Evolutionary conservation across 225 moss, liverwort and hornwort species (phyloP), one percentile per base, ranked within the genome.

Genomic region (Lunularia cruciata): DNA sequence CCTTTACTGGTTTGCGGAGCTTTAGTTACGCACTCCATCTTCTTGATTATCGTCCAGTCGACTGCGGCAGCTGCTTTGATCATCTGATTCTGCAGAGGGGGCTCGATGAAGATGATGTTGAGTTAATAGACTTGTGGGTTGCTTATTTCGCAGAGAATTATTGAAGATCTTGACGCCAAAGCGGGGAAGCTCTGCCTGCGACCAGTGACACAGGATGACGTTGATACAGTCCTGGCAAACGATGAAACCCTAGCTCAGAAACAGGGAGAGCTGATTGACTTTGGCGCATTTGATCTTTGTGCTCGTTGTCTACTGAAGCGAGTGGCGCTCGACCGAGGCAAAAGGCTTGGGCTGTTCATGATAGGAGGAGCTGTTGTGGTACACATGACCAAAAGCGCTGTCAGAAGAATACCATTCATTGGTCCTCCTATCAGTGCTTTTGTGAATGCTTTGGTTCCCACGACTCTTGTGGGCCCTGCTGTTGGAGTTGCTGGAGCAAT

Each of bases 311-410:
- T 87, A 11, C 26, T 90, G 72, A 92, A 95, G 76, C 86, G 87
- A 9, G 87, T 95, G 67, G 90, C 92, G 30, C 83, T 95, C 18
- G 92, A 95, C 42, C 76, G 88, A 42, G 92, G 92, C 47, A 92
- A 92, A 70, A 88, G 95, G 18, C 83, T 95, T 1, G 92, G 95
- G 14, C 73, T 95, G 60, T 92, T 95, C 78, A 77, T 95, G 88
- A 70, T 92, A 25, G 95, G 88, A 16, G 92, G 95, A 38, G 78
- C 92, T 27, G 66, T 92, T 47, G 90, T 79, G 37, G 90, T 92
- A 14, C 92, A 95, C 67, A 79, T 90, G 81, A 77, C 86, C 32
- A 95, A 95, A 74, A 30, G 70, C 57, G 78, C 84, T 8, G 87
- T 92, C 32, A 87, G 76, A 76, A 82, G 68, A 6, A 87, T 95